These are phyloP conservation scores for Geotrichum restrictum DNA, from an alignment of 1,139 yeast genomes.

Conservation along the genomic window DNA sequence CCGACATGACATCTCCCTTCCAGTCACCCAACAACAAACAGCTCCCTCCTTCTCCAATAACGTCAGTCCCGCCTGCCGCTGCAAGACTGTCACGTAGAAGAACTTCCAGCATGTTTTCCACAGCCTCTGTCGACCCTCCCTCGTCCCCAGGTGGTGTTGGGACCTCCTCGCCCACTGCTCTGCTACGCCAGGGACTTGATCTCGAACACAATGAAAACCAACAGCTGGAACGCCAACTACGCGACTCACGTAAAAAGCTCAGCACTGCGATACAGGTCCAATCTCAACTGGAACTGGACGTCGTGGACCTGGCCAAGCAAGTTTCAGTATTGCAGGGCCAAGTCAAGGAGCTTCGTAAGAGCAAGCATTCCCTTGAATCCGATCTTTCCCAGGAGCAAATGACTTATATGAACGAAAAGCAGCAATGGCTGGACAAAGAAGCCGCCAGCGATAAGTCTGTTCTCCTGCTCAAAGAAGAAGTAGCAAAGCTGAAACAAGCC, in stretches of 20 bases:
- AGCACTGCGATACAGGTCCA: slow-evolving; percentile 27
- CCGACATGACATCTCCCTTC: not conserved
- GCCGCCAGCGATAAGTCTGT: slow-evolving; percentile 29
- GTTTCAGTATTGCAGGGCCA: slow-evolving; percentile 27
- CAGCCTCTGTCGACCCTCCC: not conserved
- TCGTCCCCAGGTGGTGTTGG: not conserved
- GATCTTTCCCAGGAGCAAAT: slow-evolving; percentile 32
- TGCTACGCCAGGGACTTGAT: slow-evolving; percentile 30
- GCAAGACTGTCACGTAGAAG: not conserved
- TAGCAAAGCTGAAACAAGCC: slow-evolving; percentile 6
- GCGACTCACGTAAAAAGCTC: slow-evolving; percentile 26
- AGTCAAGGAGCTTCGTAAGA: slow-evolving; percentile 27
- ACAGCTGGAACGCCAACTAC: slow-evolving; percentile 27
- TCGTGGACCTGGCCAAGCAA: slow-evolving; percentile 30
- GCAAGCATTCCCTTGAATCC: slow-evolving; percentile 29
- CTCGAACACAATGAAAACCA: slow-evolving; percentile 31
- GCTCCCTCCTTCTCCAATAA: not conserved
- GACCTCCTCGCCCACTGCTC: slow-evolving; percentile 18
- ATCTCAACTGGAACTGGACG: slow-evolving; percentile 34
- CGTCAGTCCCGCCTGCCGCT: not conserved
- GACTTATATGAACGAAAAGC: slow-evolving; percentile 37
- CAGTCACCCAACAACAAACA: not conserved
- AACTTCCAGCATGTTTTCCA: not conserved
- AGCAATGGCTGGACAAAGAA: slow-evolving; percentile 36
- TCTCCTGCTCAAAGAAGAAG: slow-evolving; percentile 21